Evolutionary conservation across 2,329 filamentous ascomycete genomes (phyloP).

Genomic region (Aureobasidium namibiae): DNA sequence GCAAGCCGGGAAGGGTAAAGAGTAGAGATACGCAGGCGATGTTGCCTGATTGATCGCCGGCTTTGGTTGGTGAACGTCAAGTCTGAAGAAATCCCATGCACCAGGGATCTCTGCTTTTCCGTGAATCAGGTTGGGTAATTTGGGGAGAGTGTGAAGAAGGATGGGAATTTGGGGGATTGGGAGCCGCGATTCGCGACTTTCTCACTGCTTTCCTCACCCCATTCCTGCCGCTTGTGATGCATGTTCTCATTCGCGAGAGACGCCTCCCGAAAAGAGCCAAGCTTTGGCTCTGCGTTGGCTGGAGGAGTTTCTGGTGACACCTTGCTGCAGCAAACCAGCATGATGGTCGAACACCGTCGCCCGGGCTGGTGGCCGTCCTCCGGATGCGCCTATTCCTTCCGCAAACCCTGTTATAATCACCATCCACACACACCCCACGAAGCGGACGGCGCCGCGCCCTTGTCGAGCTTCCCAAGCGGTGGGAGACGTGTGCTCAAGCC

Average conservation of each 20-base stretch:
- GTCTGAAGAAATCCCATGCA: neutral
- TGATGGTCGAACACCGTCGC: neutral
- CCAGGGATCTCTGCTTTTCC: neutral
- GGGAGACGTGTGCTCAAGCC: neutral
- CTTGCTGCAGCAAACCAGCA: neutral
- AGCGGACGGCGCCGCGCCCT: neutral
- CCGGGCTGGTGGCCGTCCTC: neutral
- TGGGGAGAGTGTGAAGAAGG: neutral
- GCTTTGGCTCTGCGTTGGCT: neutral
- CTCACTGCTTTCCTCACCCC: neutral
- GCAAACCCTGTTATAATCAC: neutral
- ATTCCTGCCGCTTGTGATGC: neutral
- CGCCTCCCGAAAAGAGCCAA: neutral
- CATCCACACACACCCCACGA: neutral
- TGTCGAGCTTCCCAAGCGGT: neutral
- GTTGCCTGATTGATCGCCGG: slow-evolving; percentile 3
- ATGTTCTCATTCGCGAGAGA: neutral
- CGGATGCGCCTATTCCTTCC: neutral
- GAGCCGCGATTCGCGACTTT: neutral
- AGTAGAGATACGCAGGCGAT: neutral
- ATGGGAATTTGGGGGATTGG: neutral
- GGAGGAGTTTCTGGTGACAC: neutral
- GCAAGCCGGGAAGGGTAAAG: neutral
- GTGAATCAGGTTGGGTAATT: neutral
- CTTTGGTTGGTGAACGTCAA: neutral